phyloP scores from a whole-genome alignment of 768 basidiomycete species.

The Naganishia onofrii region DNA sequence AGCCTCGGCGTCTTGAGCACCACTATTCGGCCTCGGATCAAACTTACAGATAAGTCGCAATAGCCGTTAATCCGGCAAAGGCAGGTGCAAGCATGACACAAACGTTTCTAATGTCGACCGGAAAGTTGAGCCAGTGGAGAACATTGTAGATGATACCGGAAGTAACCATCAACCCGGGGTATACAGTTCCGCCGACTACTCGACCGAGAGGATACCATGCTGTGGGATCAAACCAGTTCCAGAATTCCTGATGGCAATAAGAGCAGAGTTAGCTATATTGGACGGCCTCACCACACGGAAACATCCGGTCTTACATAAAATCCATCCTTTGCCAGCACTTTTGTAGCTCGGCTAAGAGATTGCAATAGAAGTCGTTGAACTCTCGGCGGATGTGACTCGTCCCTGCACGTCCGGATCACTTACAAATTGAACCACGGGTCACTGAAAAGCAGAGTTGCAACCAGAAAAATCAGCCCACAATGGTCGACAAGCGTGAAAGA shows the following conservation, averaged over 20 bases:
- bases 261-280: not conserved
- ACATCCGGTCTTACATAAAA: slow-evolving; percentile 75
- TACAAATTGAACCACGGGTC: slow-evolving; percentile 99
- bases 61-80: slow-evolving; percentile 93
- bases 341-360: slow-evolving; percentile 77
- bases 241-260: slow-evolving; percentile 72
- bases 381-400: slow-evolving; percentile 29
- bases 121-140: slow-evolving; percentile 81
- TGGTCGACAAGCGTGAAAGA: not conserved
- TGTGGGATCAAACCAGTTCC: slow-evolving; percentile 99
- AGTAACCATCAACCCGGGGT: slow-evolving; percentile 97
- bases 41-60: slow-evolving; percentile 88
- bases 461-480: slow-evolving; percentile 26
- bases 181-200: slow-evolving; percentile 96
- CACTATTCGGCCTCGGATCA: not conserved
- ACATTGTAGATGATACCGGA: slow-evolving; percentile 94
- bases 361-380: slow-evolving; percentile 4
- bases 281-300: not conserved
- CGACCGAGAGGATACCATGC: slow-evolving; percentile 99
- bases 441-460: slow-evolving; percentile 54
- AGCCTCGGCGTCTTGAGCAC: not conserved
- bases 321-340: slow-evolving; percentile 82
- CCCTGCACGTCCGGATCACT: slow-evolving; percentile 51
- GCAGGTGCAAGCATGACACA: slow-evolving; percentile 96
- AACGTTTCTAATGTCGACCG: slow-evolving; percentile 94